Evolutionary conservation across 2,329 filamentous ascomycete species (phyloP), one percentile per base, ranked within the genome.

Genomic region (Epichloe sp.): DNA sequence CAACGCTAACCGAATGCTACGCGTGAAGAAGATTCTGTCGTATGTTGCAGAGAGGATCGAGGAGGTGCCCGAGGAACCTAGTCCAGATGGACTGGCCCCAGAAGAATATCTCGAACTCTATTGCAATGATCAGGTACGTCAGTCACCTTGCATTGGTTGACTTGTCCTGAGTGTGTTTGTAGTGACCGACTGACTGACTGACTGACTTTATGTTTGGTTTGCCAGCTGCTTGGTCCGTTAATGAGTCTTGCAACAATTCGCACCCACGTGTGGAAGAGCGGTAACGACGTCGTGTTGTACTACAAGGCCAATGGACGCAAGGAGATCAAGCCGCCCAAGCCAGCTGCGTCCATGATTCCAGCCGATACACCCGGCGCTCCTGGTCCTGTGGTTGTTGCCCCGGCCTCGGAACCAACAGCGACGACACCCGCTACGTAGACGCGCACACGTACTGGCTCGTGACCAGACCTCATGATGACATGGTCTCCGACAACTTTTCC

Each of bases 91-190:
- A 15, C 69, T 94, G 62, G 83, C 79, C 60, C 87, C 91, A 1
- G 91, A 97, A 64, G 88, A 97, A 62, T 96, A 96, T 68, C 72
- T 98, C 35, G 93, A 98, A 65, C 71, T 98, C 47, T 95, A 95
- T 65, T 97, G 93, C 68, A 90, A 96, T 63, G 86, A 90, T 50
- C 86, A 89, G 76, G 89, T 93, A 69, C 63, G 81, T 71, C 38
- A 36, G 2, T 14, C 17, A 10, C 6, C 21, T 21, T 17, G 12
- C 10, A 15, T n/a, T 50, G 31, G 8, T 31, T 31, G 31, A 31
- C n/a, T 41, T 46, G 10, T 4, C 5, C 10, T 26, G 23, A 14
- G 37, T 19, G 8, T 41, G 8, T 40, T n/a, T 26, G 4, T 19
- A 5, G 15, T 12, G 23, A 6, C 55, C 60, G 50, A 62, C 17